Base-by-base conservation (phyloP, 345 rosid genomes). In the Adansonia digitata region DNA sequence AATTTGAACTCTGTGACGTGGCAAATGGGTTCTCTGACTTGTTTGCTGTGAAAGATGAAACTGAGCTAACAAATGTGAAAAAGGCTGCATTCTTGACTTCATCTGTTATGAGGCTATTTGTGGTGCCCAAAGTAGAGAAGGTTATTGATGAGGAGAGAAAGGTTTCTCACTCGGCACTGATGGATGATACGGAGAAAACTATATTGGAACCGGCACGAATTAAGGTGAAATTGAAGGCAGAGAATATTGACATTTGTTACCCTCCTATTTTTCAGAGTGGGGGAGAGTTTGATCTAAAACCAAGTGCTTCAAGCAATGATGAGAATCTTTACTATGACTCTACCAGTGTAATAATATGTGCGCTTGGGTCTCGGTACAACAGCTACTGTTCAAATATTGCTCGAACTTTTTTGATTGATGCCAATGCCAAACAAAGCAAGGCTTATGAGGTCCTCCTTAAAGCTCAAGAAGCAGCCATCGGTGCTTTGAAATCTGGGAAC, bases 251-350 rank as follows among this genome's bases (percentile, higher is more conserved):
- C 52, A 87, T 85, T 40, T 87, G 90, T 34, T 87, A 85, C 59
- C 88, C 86, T 63, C 88, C 90, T 0, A 82, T 87, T 35, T 87
- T 87, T 69, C 90, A 87, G 78, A 87, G 90, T 75, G 88, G 88
- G 52, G 85, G 83, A 22, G 75, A 27, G 52, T 87, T 87, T 81
- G 84, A 83, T 77, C 78, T 87, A 10, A 87, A 76, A 73, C 88
- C 86, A 7, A 83, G 82, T 76, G 90, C 90, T 15, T 75, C 87
- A 13, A 87, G 90, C 87, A 85, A 85, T 42, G 84, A 82, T 51
- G 81, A 87, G 51, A 51, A 64, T 39, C 84, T 85, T 15, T 75
- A 82, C 75, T 85, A 83, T 77, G 90, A 85, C 63, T 79, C 90
- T 24, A 73, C 82, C 18, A 82, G 90, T 79, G 87, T 87, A 17